These are phyloP conservation scores for Teratosphaeria viscida DNA, from an alignment of 2,329 filamentous ascomycete genomes.

Conservation along the genomic window DNA sequence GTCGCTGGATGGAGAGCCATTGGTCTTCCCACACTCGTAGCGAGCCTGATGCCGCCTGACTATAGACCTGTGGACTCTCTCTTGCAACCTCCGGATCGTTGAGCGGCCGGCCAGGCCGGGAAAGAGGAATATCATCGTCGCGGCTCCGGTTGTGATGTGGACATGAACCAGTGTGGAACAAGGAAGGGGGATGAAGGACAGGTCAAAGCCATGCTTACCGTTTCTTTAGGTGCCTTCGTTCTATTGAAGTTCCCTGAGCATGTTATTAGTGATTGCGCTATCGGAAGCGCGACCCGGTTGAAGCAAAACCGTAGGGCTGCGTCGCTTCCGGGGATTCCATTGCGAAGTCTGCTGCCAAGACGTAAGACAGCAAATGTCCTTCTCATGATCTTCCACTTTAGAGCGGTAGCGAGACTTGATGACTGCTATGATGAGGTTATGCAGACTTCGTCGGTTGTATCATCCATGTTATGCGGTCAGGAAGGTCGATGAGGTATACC, in stretches of 20 bases:
- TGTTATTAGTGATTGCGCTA: background rate
- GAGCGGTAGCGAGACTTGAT: background rate
- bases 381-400: background rate
- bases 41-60: slow-evolving; percentile 16
- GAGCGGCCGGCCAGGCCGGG: slow-evolving; percentile 17
- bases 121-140: background rate
- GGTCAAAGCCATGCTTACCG: background rate
- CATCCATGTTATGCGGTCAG: background rate
- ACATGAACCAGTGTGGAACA: slow-evolving; percentile 14
- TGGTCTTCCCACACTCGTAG: slow-evolving; percentile 10
- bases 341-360: background rate
- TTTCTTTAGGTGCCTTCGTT: background rate
- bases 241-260: background rate
- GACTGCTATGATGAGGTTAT: background rate
- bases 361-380: background rate
- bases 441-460: background rate
- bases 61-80: slow-evolving; percentile 23
- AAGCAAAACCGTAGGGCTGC: background rate
- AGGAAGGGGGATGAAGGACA: background rate
- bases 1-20: slow-evolving; percentile 1
- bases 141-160: slow-evolving; percentile 2
- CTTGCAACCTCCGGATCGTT: slow-evolving; percentile 21
- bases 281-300: background rate
- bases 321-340: background rate
- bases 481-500: too few species aligned